Evolutionary conservation across 179 eudicot species (phyloP), one percentile per base, ranked within the genome.

Genomic region (Nepenthes alata): DNA sequence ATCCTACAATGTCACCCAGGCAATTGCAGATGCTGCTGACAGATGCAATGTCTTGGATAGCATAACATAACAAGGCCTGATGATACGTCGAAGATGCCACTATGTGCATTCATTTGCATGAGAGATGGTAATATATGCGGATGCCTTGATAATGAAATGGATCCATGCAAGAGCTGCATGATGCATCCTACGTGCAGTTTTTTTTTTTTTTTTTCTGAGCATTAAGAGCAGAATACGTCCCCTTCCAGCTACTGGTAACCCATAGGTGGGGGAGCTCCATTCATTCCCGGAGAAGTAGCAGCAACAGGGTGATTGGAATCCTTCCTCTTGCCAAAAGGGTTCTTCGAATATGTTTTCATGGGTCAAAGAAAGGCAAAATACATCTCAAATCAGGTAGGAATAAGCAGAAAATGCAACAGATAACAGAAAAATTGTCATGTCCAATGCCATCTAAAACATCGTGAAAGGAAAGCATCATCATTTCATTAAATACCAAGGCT

Each of bases 241-340:
- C 95, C 86, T 82, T 85, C 84, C 72, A 67, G 74, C 86, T 89
- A 85, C 83, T 93, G 86, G 78, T 86, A 89, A 53, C 68, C 66
- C 78, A 74, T 58, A 25, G 84, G 79, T 35, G 80, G 74, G 47
- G 77, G 78, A 69, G 76, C 78, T 74, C 89, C 96, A 71, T 86
- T 86, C 70, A 78, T 69, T 58, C 58, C 60, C 5, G 39, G 73
- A 47, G 70, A 71, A 53, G 67, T 68, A 37, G 77, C 64, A 53
- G 62, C 82, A 68, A 63, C 76, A 64, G 73, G 72, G 61, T 87
- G 64, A 67, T 64, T 73, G 45, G 66, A 76, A 63, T 89, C 95
- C 79, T 93, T 93, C 66, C 95, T 83, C 70, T 61, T 89, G 55
- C 98, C 98, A 73, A 78, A 93, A 44, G 98, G 98, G 71, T 93